Evolutionary conservation across 2,329 filamentous ascomycete species (phyloP).

Genomic region (Cordyceps militaris): DNA sequence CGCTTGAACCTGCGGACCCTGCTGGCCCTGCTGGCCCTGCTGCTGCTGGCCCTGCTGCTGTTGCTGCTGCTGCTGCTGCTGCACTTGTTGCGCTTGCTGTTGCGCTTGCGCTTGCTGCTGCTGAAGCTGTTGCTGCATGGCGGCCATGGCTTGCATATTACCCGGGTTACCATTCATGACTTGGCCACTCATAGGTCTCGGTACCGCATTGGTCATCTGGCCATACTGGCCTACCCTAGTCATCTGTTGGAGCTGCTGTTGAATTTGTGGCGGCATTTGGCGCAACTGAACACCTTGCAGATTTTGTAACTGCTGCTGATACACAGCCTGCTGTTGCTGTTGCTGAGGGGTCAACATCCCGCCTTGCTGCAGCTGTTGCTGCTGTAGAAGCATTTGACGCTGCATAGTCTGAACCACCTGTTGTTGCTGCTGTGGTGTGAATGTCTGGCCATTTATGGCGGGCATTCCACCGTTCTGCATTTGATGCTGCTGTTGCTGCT

Average conservation of each 20-base stretch:
- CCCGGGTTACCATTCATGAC: constrained; percentile 24
- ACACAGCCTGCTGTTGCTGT: constrained; percentile 37
- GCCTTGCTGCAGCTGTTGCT: constrained; percentile 19
- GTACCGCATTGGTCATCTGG: constrained; percentile 34
- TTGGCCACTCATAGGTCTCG: constrained; percentile 29
- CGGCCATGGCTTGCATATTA: constrained; percentile 24
- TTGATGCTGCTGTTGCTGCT: constrained; percentile 29
- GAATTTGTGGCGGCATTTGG: constrained; percentile 32
- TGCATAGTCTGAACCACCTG: constrained; percentile 33
- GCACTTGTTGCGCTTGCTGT: constrained; percentile 21
- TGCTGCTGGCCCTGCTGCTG: constrained; percentile 25
- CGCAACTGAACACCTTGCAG: constrained; percentile 31
- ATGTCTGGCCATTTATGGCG: constrained; percentile 30
- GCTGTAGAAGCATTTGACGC: constrained; percentile 27
- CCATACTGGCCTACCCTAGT: constrained; percentile 25
- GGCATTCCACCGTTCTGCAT: not conserved
- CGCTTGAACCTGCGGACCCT: constrained; percentile 22
- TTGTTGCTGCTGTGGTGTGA: constrained; percentile 32
- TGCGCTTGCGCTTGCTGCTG: constrained; percentile 28
- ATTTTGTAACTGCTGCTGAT: constrained; percentile 36
- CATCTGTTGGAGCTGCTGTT: constrained; percentile 31
- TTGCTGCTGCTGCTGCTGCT: constrained; percentile 24
- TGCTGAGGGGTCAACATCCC: constrained; percentile 35
- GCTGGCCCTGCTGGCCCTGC: constrained; percentile 25
- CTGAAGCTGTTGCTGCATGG: constrained; percentile 27